Conservation (phyloP, 2,329 filamentous ascomycete species). For the Ilyonectria sp. region DNA sequence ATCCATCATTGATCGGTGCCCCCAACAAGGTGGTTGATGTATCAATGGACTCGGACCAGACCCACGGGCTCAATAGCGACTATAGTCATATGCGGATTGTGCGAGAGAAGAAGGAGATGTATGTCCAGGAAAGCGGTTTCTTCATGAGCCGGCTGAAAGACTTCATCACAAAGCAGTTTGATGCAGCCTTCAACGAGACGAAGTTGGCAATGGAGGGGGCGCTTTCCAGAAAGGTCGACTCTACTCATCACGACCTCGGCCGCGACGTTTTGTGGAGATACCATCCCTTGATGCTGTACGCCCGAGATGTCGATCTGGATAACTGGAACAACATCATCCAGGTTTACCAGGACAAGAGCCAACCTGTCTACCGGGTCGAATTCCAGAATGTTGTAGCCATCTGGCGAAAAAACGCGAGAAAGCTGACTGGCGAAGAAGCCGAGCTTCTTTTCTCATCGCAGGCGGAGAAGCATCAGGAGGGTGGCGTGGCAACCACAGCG, state of each 20-base stretch:
- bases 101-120: slow-evolving; percentile 94
- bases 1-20: slow-evolving; percentile 79
- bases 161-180: slow-evolving; percentile 87
- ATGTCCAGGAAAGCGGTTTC: slow-evolving; percentile 79
- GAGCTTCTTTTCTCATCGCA: slow-evolving; percentile 91
- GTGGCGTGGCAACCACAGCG: slow-evolving; percentile 78
- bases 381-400: slow-evolving; percentile 83
- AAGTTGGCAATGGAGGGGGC: slow-evolving; percentile 74
- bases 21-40: slow-evolving; percentile 61
- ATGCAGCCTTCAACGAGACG: slow-evolving; percentile 79
- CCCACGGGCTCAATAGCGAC: slow-evolving; percentile 75
- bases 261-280: slow-evolving; percentile 88
- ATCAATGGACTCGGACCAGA: slow-evolving; percentile 59
- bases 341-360: slow-evolving; percentile 84
- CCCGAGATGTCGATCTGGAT: slow-evolving; percentile 84
- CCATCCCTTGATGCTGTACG: slow-evolving; percentile 88
- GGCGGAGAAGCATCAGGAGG: slow-evolving; percentile 87
- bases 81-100: slow-evolving; percentile 94
- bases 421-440: slow-evolving; percentile 81
- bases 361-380: slow-evolving; percentile 84
- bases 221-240: slow-evolving; percentile 77
- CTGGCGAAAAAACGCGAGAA: slow-evolving; percentile 86
- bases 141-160: slow-evolving; percentile 87
- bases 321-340: slow-evolving; percentile 87
- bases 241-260: slow-evolving; percentile 78